phyloP scores from a whole-genome alignment of 2,329 filamentous ascomycete genomes.

The Colletotrichum melonis region DNA sequence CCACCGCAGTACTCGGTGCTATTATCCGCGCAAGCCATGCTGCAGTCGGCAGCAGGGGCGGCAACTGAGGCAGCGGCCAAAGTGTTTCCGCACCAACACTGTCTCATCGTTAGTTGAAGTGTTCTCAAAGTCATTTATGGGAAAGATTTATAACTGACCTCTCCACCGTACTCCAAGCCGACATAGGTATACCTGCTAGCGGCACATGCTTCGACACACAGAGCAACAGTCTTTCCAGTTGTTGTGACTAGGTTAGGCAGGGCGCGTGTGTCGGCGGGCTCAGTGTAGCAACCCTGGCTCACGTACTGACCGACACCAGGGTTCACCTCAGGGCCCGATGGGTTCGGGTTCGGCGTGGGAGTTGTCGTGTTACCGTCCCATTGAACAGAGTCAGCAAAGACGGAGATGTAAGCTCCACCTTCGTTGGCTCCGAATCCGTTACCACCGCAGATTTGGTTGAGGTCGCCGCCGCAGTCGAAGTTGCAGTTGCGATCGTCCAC shows the following conservation, averaged over 20 bases:
- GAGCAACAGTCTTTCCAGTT: slow-evolving; percentile 39
- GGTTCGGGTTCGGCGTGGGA: slow-evolving; percentile 33
- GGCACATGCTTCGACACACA: slow-evolving; percentile 45
- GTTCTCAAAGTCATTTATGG: too few relatives aligned
- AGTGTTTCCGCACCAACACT: slow-evolving; percentile 51
- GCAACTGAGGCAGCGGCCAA: slow-evolving; percentile 43
- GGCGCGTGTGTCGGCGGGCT: slow-evolving; percentile 38
- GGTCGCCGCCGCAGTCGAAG: slow-evolving; percentile 60
- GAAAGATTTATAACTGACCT: slow-evolving; percentile 39
- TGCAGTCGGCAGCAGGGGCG: slow-evolving; percentile 46
- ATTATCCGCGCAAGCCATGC: slow-evolving; percentile 49
- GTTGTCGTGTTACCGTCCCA: slow-evolving; percentile 43
- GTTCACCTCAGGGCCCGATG: slow-evolving; percentile 47
- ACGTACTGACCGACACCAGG: slow-evolving; percentile 46
- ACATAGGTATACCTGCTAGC: slow-evolving; percentile 42
- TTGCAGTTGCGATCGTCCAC: slow-evolving; percentile 61
- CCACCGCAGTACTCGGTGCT: slow-evolving; percentile 51
- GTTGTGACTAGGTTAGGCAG: slow-evolving; percentile 34
- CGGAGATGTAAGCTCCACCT: slow-evolving; percentile 56
- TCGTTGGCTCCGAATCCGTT: slow-evolving; percentile 50
- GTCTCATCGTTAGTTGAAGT: background rate
- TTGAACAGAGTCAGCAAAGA: slow-evolving; percentile 54
- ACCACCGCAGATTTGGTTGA: slow-evolving; percentile 65
- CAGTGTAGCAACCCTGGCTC: slow-evolving; percentile 38
- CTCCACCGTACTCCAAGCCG: slow-evolving; percentile 53